Evolutionary conservation across 2,329 filamentous ascomycete genomes (phyloP), one percentile per base, ranked within the genome.

Genomic region (Thelonectria blattea): DNA sequence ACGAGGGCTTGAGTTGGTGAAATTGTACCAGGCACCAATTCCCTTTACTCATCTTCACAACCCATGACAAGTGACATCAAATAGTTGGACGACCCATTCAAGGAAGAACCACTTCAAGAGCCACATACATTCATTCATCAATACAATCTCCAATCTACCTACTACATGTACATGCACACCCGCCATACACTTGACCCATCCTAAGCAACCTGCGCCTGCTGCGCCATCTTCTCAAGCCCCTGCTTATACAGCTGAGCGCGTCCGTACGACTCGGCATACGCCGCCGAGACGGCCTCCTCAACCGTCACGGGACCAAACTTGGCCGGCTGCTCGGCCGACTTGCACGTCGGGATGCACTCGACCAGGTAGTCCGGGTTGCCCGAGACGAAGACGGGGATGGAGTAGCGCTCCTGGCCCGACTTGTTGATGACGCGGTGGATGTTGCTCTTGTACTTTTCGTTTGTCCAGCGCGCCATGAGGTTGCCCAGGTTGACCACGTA

Each of bases 361-460:
- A 74, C 72, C 1, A 74, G 27, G 54, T 74, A 74, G 61, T 84
- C 80, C 6, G 81, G 73, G 71, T 85, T 84, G 5, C 83, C 83
- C 56, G 82, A 81, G 56, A 85, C 81, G 70, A 86, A 86, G 52
- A 86, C 81, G 0, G 83, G 82, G n/a, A 86, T 75, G 7, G 80
- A 84, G 67, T 85, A 87, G 39, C 85, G 76, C 67, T 85, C 80
- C 10, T 72, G 74, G 2, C 75, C 75, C 3, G 78, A 80, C 45
- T 76, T 76, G 73, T 86, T 86, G 63, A 86, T 80, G 24, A 87
- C 84, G 8, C 83, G 75, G 68, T 87, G 85, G 4, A 83, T 70
- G 50, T 79, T 84, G 66, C 79, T 83, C 67, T 79, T 81, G 73
- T 85, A 87, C 49, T 75, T 72, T 15, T 80, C 79, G 54, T 81